A percentile compares a stretch with the other conserved stretches of the same genome.
Evolutionary conservation across 2,329 filamentous ascomycete species (phyloP).

Genomic region (Macrophomina tecta): DNA sequence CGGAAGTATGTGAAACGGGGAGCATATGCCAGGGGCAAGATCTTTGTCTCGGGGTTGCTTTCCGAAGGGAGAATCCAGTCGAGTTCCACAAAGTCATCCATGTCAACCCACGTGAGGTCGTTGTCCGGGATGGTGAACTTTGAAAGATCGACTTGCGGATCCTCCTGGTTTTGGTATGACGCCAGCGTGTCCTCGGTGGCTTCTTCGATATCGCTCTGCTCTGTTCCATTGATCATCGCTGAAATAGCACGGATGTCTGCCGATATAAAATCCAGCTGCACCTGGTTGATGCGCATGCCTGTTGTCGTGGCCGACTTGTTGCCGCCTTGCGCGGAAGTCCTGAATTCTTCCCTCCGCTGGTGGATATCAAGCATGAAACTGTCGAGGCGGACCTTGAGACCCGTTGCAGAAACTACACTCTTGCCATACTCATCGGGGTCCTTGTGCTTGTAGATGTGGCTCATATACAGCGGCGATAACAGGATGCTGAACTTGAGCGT

Average conservation of each 20-base stretch:
- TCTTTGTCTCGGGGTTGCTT: slow-evolving; percentile 90
- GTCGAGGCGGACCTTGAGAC: slow-evolving; percentile 93
- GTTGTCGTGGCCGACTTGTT: slow-evolving; percentile 80
- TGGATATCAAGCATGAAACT: slow-evolving; percentile 98
- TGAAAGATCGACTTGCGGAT: slow-evolving; percentile 68
- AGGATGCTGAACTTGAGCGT: slow-evolving; percentile 98
- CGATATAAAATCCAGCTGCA: slow-evolving; percentile 87
- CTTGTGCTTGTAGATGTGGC: slow-evolving; percentile 98
- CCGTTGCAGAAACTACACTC: slow-evolving; percentile 83
- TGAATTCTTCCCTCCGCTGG: slow-evolving; percentile 90
- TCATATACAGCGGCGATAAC: slow-evolving; percentile 89
- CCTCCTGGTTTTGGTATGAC: slow-evolving; percentile 58
- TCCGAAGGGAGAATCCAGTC: slow-evolving; percentile 95
- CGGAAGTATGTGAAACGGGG: slow-evolving; percentile 98
- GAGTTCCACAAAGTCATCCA: slow-evolving; percentile 98
- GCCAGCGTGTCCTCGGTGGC: slow-evolving; percentile 68
- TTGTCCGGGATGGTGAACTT: slow-evolving; percentile 95
- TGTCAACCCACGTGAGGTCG: slow-evolving; percentile 96
- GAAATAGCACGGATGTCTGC: slow-evolving; percentile 94
- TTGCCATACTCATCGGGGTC: slow-evolving; percentile 86
- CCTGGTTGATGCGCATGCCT: slow-evolving; percentile 94
- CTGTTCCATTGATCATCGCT: slow-evolving; percentile 83
- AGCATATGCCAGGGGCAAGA: slow-evolving; percentile 87
- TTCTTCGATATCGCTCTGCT: slow-evolving; percentile 73
- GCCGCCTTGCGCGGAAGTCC: slow-evolving; percentile 71